Evolutionary conservation across 139 green algal genomes (phyloP).

Genomic region (Auxenochlorella pyrenoidosa): DNA sequence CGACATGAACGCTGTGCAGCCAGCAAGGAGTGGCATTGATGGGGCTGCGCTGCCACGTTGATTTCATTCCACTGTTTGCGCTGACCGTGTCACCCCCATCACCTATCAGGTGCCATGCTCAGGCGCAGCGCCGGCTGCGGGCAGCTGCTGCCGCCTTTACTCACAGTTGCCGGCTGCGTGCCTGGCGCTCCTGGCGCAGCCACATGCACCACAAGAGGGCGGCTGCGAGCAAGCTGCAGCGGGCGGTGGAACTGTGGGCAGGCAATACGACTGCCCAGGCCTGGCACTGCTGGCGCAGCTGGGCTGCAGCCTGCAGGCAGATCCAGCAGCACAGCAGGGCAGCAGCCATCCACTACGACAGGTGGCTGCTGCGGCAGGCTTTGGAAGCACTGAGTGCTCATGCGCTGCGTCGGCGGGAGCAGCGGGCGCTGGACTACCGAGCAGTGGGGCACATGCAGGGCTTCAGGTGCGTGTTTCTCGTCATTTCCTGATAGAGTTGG

Average conservation of each 20-base stretch:
- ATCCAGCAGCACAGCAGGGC: not conserved
- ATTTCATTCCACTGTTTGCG: no score
- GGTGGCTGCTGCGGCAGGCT: not conserved
- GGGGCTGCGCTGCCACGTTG: no score
- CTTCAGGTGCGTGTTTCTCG: not conserved
- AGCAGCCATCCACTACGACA: not conserved
- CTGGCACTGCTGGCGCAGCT: not conserved
- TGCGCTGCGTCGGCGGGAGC: not conserved
- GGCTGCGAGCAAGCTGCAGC: not conserved
- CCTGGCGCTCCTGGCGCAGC: slow-evolving; percentile 29
- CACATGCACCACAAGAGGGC: not conserved
- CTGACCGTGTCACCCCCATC: no score
- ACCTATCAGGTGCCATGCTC: not conserved
- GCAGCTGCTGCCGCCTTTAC: not conserved
- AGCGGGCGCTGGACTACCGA: not conserved
- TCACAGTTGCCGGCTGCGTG: not conserved
- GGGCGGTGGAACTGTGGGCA: not conserved
- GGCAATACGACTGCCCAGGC: not conserved
- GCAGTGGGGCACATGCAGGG: slow-evolving; percentile 10
- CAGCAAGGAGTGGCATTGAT: no score
- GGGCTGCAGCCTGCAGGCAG: not conserved
- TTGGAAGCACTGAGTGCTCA: not conserved
- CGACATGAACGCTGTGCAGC: no score
- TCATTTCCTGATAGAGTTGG: no score
- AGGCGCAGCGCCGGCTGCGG: slow-evolving; percentile 13